Evolutionary conservation across 495 filamentous ascomycete species (phyloP), one percentile per base, ranked within the genome.

Genomic region (Tirmania nivea): DNA sequence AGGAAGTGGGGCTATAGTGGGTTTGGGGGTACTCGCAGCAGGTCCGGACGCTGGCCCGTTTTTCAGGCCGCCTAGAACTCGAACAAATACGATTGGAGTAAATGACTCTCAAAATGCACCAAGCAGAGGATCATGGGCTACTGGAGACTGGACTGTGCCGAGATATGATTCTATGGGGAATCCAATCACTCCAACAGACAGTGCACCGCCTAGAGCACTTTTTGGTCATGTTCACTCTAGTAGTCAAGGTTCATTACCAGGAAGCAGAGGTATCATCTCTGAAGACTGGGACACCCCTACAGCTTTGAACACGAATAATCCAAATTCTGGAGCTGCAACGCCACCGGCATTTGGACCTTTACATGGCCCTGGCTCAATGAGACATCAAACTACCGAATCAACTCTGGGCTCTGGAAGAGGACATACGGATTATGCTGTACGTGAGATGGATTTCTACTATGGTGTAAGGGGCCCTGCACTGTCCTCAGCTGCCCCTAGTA

Each of bases 361-460:
- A 19, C 48, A n/a, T 12, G 25, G 76, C 36, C 67, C 77, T 49
- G 77, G 79, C 51, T 64, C 65, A 9, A 59, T 61, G 63, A 48
- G 66, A 45, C 70, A 77, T 51, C 70, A 72, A 50, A 60, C 68
- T 31, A 45, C 39, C 39, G 39, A 45, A 14, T 20, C 69, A 67
- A 37, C 21, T 21, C 31, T 60, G 6, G 62, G 62, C 14, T 59
- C 59, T 21, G 57, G 35, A 34, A 68, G 74, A 35, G 69, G 77
- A 1, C 69, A 78, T 48, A 78, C 81, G 12, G 88, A 96, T 64
- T 97, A 96, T 63, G 80, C 86, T 3, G 86, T 84, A 1, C 79
- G 90, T 36, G 90, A 97, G 67, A 81, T 85, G 5, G 90, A 97
- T 63, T 94, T 89, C 61, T 94, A 94, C 63, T 95, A 96, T 65